Percentiles rank a stretch among this genome's conserved stretches.
Conservation (phyloP, 23 red algal genomes). For the Gracilaria gracilis region DNA sequence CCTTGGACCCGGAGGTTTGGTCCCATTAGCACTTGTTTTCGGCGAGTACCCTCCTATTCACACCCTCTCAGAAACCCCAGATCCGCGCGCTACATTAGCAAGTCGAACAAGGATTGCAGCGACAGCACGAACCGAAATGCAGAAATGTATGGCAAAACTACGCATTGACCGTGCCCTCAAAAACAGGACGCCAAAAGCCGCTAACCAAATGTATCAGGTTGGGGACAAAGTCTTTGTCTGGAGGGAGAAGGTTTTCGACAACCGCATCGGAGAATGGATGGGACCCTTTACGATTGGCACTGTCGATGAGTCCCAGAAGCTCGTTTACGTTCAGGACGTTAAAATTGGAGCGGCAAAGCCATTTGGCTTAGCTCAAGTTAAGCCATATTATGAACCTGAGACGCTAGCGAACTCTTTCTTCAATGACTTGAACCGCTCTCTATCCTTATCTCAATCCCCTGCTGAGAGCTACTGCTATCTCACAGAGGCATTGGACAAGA, state of each 20-base stretch:
- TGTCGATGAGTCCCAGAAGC: slow-evolving; percentile 1
- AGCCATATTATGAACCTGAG: background rate
- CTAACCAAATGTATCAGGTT: background rate
- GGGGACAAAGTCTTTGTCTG: slow-evolving; percentile 20
- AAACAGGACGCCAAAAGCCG: background rate
- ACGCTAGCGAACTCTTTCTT: slow-evolving; percentile 14
- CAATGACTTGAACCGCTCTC: background rate
- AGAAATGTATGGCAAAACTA: background rate
- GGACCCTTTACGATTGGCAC: background rate
- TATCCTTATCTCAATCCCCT: background rate
- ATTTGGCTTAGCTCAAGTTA: slow-evolving; percentile 25
- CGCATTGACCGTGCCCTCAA: background rate
- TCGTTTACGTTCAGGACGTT: slow-evolving; percentile 36
- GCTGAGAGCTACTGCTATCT: background rate
- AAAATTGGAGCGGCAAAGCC: background rate
- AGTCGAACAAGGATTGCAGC: background rate
- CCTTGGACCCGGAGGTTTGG: slow-evolving; percentile 4
- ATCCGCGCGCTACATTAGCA: background rate
- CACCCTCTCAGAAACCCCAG: background rate
- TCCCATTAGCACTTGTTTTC: slow-evolving; percentile 24
- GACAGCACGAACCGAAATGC: background rate
- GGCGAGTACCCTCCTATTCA: slow-evolving; percentile 5
- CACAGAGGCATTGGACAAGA: background rate
- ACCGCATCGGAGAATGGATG: slow-evolving; percentile 52
- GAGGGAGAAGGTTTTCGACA: slow-evolving; percentile 29